Conservation (phyloP, 2,329 filamentous ascomycete species). For the Colletotrichum theobromicola region DNA sequence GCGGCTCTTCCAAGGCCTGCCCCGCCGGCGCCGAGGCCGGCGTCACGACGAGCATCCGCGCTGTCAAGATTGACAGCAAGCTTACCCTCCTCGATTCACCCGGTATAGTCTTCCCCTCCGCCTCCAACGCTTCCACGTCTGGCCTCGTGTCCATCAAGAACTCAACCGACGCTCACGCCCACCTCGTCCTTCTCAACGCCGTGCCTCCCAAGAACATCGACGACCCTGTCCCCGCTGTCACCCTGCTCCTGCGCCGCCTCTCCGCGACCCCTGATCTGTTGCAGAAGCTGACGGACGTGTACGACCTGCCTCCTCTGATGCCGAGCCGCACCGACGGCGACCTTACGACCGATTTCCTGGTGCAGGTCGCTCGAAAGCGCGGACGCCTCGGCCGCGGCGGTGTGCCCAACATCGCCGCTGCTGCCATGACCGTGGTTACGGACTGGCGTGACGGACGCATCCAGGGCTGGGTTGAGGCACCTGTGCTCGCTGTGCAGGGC, state of each 20-base stretch:
- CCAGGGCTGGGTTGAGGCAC: constrained; percentile 87
- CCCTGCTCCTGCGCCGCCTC: constrained; percentile 81
- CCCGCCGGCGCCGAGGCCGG: constrained; percentile 91
- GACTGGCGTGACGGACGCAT: constrained; percentile 97
- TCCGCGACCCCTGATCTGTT: constrained; percentile 76
- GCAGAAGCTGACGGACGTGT: constrained; percentile 80
- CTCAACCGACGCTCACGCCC: constrained; percentile 76
- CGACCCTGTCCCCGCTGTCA: constrained; percentile 88
- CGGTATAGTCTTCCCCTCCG: constrained; percentile 89
- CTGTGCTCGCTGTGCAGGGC: constrained; percentile 60
- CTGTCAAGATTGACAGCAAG: constrained; percentile 94
- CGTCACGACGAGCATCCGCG: constrained; percentile 85
- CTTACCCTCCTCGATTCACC: constrained; percentile 93
- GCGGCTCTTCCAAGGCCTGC: constrained; percentile 69
- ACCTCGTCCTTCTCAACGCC: constrained; percentile 87
- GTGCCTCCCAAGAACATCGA: constrained; percentile 93
- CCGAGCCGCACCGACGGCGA: constrained; percentile 71
- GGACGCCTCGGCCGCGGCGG: constrained; percentile 88
- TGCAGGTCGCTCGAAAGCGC: constrained; percentile 93
- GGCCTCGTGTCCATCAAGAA: constrained; percentile 60
- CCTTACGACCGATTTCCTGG: constrained; percentile 84
- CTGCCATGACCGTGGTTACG: constrained; percentile 92
- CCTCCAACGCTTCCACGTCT: constrained; percentile 42
- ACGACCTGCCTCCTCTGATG: constrained; percentile 83
- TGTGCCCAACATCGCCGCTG: constrained; percentile 84